Conservation (phyloP, 1,284 basidiomycete species). For the Trametes sp. region DNA sequence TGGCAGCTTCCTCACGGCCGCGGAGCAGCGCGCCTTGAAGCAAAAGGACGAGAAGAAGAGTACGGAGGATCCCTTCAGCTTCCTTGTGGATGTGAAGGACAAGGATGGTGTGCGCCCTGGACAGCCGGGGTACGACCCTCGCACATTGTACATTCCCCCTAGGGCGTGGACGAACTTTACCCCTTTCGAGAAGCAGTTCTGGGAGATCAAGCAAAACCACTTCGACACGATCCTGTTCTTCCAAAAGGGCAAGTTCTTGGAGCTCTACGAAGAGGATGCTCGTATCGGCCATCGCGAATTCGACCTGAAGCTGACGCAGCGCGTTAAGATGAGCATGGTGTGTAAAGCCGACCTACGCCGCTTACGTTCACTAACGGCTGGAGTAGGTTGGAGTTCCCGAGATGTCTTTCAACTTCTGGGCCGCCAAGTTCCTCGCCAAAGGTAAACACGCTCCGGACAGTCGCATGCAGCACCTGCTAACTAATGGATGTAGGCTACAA, state of each 20-base stretch:
- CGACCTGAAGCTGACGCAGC: constrained; percentile 88
- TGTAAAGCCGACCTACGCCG: too few species aligned
- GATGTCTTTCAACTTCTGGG: constrained; percentile 92
- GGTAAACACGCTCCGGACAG: constrained; percentile 47
- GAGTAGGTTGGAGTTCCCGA: constrained; percentile 94
- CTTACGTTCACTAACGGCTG: background rate
- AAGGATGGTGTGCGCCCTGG: constrained; percentile 86
- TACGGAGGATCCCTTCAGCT: constrained; percentile 83
- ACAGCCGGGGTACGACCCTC: constrained; percentile 91
- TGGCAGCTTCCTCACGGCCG: constrained; percentile 78
- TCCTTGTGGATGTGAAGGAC: constrained; percentile 82
- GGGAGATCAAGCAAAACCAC: constrained; percentile 97
- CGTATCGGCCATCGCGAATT: constrained; percentile 91
- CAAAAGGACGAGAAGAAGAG: constrained; percentile 87
- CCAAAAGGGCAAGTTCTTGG: constrained; percentile 82
- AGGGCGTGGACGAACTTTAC: constrained; percentile 88
- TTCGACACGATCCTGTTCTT: constrained; percentile 97
- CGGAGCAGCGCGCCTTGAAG: constrained; percentile 80
- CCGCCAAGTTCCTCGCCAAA: constrained; percentile 85
- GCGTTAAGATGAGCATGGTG: constrained; percentile 99
- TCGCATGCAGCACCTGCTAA: background rate
- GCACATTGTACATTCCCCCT: constrained; percentile 87
- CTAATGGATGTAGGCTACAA: constrained; percentile 77
- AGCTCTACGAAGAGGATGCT: constrained; percentile 97
- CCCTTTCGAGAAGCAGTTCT: constrained; percentile 97